Percentiles rank a stretch among this genome's conserved stretches.
Conservation (phyloP, 768 basidiomycete species). For the Pleurotus ostreatus region DNA sequence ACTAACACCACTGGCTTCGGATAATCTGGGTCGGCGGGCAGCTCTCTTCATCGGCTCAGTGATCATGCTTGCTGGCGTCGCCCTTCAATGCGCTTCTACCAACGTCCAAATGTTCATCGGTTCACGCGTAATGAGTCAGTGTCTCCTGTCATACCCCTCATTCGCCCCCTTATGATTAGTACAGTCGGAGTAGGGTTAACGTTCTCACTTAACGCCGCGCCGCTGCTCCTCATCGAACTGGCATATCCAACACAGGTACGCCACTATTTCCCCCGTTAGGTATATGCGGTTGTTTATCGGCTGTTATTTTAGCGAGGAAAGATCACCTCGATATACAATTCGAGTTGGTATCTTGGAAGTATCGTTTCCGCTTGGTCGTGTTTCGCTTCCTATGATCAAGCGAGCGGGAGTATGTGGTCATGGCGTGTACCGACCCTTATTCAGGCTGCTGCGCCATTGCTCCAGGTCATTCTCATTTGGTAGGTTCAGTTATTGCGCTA, state of each 20-base stretch:
- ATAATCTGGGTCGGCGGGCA: constrained; percentile 55
- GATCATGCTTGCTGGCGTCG: constrained; percentile 64
- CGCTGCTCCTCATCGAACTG: constrained; percentile 60
- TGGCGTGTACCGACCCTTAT: constrained; percentile 66
- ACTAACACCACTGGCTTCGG: constrained; percentile 57
- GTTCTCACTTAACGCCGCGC: constrained; percentile 59
- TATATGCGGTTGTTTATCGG: not conserved
- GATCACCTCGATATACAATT: constrained; percentile 64
- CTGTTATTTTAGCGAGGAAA: constrained; percentile 37
- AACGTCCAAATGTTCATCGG: constrained; percentile 51
- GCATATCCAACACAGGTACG: constrained; percentile 68
- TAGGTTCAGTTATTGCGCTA: constrained; percentile 16
- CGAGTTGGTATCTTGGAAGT: constrained; percentile 73
- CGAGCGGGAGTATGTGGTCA: constrained; percentile 43
- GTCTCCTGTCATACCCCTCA: not conserved
- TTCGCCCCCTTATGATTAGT: not conserved
- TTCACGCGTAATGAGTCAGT: constrained; percentile 51
- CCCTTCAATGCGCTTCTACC: constrained; percentile 44
- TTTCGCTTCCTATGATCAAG: constrained; percentile 36
- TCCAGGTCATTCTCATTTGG: constrained; percentile 56
- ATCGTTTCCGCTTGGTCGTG: constrained; percentile 55
- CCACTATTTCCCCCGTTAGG: not conserved
- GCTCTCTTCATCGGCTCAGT: constrained; percentile 57
- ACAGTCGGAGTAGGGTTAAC: constrained; percentile 62
- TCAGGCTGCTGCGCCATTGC: constrained; percentile 53